Evolutionary conservation across 2,329 filamentous ascomycete genomes (phyloP).

Genomic region (Onygenales sp.): DNA sequence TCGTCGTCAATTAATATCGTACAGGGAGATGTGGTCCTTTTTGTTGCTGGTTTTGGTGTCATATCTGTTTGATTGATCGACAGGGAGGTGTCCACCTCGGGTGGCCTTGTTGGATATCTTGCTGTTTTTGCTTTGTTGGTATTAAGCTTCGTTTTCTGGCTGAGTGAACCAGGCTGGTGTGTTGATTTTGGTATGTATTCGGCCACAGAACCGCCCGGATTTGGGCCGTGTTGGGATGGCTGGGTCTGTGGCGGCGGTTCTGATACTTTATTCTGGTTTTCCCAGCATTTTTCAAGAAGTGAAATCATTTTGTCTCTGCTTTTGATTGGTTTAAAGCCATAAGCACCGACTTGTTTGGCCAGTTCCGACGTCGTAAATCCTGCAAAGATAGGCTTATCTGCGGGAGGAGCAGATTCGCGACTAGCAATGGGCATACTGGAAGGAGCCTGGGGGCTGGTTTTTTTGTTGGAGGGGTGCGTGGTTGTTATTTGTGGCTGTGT

Average conservation of each 20-base stretch:
- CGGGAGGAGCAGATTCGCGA: background rate
- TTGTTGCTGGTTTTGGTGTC: background rate
- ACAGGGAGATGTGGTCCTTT: background rate
- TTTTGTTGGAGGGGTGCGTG: too few relatives aligned
- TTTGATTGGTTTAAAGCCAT: constrained; percentile 65
- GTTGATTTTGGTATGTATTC: too few relatives aligned
- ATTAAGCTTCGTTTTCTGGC: too few relatives aligned
- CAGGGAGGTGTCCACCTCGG: too few relatives aligned
- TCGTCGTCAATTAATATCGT: background rate
- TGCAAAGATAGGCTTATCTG: constrained; percentile 46
- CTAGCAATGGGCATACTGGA: too few relatives aligned
- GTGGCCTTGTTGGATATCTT: too few relatives aligned
- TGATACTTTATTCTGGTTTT: constrained; percentile 40
- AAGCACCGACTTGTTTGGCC: constrained; percentile 51
- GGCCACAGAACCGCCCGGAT: background rate
- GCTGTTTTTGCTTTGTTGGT: too few relatives aligned
- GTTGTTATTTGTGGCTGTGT: too few relatives aligned
- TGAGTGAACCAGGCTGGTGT: too few relatives aligned
- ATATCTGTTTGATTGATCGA: too few relatives aligned
- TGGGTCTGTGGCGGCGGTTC: constrained; percentile 4
- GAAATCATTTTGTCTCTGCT: constrained; percentile 60
- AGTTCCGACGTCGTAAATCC: constrained; percentile 55
- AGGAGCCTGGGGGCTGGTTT: too few relatives aligned
- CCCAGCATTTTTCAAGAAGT: constrained; percentile 62
- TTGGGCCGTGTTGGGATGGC: background rate